Base-by-base conservation (phyloP, 139 green algal species). In the Ettlia oleoabundans region DNA sequence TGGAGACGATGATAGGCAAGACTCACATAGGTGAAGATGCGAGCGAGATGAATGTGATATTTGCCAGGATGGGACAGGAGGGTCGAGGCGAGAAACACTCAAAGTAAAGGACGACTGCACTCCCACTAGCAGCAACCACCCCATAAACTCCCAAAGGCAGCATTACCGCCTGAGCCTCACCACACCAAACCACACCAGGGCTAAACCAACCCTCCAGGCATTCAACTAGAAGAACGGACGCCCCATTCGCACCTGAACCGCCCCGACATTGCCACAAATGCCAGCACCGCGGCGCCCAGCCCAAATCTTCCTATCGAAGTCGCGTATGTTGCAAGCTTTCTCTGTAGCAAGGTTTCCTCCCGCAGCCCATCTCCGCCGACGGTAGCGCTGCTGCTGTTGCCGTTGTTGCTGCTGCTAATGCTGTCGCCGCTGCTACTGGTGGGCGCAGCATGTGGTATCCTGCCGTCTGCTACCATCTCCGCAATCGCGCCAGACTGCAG, bases 271-370 rank as follows among this genome's bases (percentile, higher is more conserved):
- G 74, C 82, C 19, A 19, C 43, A 55, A 91, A 71, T 0, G 68
- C 85, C 24, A 95, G 84, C 32, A 89, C 80, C 0, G 76, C 88
- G 3, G 70, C 95, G 0, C 64, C 89, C 52, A 96, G 81, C 4
- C 95, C 95, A 8, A 95, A 76, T 28, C 83, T 55, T 1, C 95
- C 95, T 53, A 98, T 97, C 18, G 82, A 40, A 28, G 80, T 79
- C 8, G 95, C 95, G 41, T 95, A 82, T 6, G 78, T 78, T 62
- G 94, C 90, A 71, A 98, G 90, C 87, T 96, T 95, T 32, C 86
- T 69, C 68, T 91, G 86, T 70, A 98, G 88, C 35, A 91, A 68
- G 6, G 94, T 97, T 33, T 88, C 83, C 80, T 95, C 86, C 19
- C 82, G 70, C 55, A 84, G 38, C 26, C 78, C 74, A 18, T 70